phyloP scores from a whole-genome alignment of 2,329 filamentous ascomycete genomes.

The Trichothecium roseum region DNA sequence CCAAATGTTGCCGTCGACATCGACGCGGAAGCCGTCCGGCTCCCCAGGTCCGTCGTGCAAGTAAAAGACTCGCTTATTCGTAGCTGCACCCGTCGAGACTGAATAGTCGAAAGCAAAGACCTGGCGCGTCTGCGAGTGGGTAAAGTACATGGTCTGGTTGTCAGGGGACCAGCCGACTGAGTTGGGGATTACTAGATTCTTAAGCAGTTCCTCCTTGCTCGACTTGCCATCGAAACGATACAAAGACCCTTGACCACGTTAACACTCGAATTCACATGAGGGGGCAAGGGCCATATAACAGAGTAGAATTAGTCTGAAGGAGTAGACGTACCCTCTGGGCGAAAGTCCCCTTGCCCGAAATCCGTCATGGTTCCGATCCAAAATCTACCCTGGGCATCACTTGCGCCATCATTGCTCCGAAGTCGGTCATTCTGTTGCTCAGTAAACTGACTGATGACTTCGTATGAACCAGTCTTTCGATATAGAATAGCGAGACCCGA shows the following conservation, averaged over 20 bases:
- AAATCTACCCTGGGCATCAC: constrained; percentile 71
- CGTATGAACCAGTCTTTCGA: constrained; percentile 42
- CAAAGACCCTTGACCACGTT: constrained; percentile 48
- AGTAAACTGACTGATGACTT: constrained; percentile 41
- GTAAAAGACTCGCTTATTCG: constrained; percentile 64
- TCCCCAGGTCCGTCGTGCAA: constrained; percentile 53
- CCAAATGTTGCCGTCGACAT: constrained; percentile 81
- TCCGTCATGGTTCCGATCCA: constrained; percentile 87
- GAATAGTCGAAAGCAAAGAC: constrained; percentile 72
- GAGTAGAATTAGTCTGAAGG: no score
- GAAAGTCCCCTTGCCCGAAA: constrained; percentile 43
- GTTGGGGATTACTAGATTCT: constrained; percentile 59
- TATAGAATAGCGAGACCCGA: constrained; percentile 72
- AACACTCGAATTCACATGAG: background rate
- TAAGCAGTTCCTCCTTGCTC: constrained; percentile 47
- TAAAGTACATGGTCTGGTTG: constrained; percentile 47
- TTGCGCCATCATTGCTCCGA: constrained; percentile 71
- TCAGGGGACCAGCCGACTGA: constrained; percentile 8
- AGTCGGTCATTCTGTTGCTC: constrained; percentile 39
- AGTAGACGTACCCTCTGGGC: constrained; percentile 39
- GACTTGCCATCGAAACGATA: constrained; percentile 59
- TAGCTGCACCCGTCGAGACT: constrained; percentile 45
- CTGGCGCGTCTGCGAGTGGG: constrained; percentile 61
- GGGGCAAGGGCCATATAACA: background rate
- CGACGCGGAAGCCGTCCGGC: constrained; percentile 79